These are phyloP conservation scores for Metarhizium guizhouense DNA, from an alignment of 2,329 filamentous ascomycete genomes.

Conservation along the genomic window DNA sequence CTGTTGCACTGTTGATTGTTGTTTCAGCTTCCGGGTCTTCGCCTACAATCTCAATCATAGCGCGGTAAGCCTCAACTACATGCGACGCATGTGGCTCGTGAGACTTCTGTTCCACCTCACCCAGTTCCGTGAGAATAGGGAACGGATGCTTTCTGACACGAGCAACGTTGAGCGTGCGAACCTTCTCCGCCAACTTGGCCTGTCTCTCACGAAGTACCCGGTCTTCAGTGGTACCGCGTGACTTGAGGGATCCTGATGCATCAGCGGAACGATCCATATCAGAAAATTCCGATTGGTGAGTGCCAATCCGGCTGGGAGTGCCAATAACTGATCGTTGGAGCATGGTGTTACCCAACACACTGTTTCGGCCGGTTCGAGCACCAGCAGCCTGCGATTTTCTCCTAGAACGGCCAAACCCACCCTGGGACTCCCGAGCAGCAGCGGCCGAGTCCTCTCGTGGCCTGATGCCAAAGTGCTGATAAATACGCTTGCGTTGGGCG, in stretches of 20 bases:
- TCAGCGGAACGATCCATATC: slow-evolving; percentile 55
- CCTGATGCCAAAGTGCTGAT: slow-evolving; percentile 90
- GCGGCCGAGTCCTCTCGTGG: slow-evolving; percentile 38
- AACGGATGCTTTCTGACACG: slow-evolving; percentile 59
- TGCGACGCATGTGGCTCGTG: slow-evolving; percentile 64
- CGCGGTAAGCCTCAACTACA: slow-evolving; percentile 73
- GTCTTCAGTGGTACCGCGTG: slow-evolving; percentile 51
- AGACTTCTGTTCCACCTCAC: slow-evolving; percentile 60
- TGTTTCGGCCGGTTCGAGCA: slow-evolving; percentile 41
- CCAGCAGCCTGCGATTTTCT: slow-evolving; percentile 42
- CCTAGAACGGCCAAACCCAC: slow-evolving; percentile 52
- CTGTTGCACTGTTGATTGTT: slow-evolving; percentile 50
- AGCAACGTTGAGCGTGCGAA: slow-evolving; percentile 68
- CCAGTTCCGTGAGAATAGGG: slow-evolving; percentile 68
- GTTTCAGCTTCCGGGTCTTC: slow-evolving; percentile 57
- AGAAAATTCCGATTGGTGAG: slow-evolving; percentile 56
- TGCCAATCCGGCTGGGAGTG: slow-evolving; percentile 58
- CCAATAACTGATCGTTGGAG: slow-evolving; percentile 84
- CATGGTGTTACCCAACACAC: slow-evolving; percentile 47
- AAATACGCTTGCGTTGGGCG: slow-evolving; percentile 83
- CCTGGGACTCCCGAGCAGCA: slow-evolving; percentile 38
- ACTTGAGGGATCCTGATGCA: slow-evolving; percentile 31
- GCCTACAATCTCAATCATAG: slow-evolving; percentile 68
- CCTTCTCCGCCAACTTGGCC: slow-evolving; percentile 66
- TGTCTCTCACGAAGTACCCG: slow-evolving; percentile 79